These are phyloP conservation scores for Fusarium cyanostomum DNA, from an alignment of 2,329 filamentous ascomycete genomes.

Conservation along the genomic window DNA sequence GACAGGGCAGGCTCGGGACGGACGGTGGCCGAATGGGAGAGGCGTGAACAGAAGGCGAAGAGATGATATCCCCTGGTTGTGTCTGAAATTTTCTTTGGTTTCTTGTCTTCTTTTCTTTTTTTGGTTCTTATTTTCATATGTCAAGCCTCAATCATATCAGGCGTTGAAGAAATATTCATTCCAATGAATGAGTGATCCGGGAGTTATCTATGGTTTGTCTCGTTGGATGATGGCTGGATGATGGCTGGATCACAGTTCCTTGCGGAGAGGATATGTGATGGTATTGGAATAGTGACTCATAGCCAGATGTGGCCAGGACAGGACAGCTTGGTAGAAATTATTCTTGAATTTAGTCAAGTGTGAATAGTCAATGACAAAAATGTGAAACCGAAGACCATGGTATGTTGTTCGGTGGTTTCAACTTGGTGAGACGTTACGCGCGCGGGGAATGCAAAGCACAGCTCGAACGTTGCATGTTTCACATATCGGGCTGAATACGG, in stretches of 20 bases:
- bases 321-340: neutral
- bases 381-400: conserved; percentile 21
- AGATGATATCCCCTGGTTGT: conserved; percentile 42
- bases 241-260: conserved; percentile 20
- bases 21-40: conserved; percentile 39
- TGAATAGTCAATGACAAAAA: neutral
- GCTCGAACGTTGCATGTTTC: conserved; percentile 20
- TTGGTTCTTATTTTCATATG: conserved; percentile 33
- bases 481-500: conserved; percentile 7
- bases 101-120: conserved; percentile 21
- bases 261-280: conserved; percentile 7
- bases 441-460: neutral
- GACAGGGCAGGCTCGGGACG: conserved; percentile 43
- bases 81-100: conserved; percentile 39
- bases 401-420: conserved; percentile 21
- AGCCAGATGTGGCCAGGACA: neutral
- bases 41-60: conserved; percentile 42
- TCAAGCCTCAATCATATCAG: conserved; percentile 37
- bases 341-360: neutral
- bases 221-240: conserved; percentile 12
- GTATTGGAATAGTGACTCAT: conserved; percentile 9
- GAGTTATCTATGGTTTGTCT: conserved; percentile 32
- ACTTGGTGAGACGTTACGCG: conserved; percentile 17
- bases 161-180: conserved; percentile 39
- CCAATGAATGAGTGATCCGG: conserved; percentile 33